Percentiles rank a stretch among this genome's conserved stretches.
Evolutionary conservation across 768 basidiomycete species (phyloP).

Genomic region (Termitomyces sp.): DNA sequence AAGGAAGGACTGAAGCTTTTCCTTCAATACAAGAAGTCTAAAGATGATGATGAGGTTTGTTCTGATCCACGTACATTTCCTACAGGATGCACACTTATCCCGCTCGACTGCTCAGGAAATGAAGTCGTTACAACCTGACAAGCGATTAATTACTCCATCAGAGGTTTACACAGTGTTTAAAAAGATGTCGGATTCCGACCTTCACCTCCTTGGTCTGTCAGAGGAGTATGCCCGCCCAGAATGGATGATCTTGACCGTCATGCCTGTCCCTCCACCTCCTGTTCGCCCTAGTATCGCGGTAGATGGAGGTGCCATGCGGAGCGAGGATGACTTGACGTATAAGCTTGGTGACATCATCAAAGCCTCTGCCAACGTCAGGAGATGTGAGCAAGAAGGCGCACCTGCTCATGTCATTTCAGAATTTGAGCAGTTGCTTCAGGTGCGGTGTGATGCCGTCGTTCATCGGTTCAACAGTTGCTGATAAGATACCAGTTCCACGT

Average conservation of each 20-base stretch:
- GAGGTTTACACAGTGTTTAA: conserved; percentile 94
- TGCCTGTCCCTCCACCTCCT: conserved; percentile 96
- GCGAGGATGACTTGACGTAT: conserved; percentile 98
- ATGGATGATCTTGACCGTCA: conserved; percentile 99
- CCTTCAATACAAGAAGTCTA: conserved; percentile 90
- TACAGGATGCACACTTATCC: conserved; percentile 2
- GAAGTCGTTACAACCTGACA: conserved; percentile 78
- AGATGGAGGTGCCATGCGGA: conserved; percentile 93
- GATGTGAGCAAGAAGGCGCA: conserved; percentile 94
- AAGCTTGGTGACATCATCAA: conserved; percentile 97
- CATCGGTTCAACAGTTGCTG: neutral
- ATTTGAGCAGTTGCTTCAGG: conserved; percentile 94
- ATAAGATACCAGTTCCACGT: conserved; percentile 77
- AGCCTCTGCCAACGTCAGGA: conserved; percentile 84
- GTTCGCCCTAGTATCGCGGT: conserved; percentile 98
- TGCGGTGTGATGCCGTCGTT: conserved; percentile 18
- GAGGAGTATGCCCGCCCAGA: conserved; percentile 96
- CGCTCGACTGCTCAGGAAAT: conserved; percentile 47
- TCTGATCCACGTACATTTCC: conserved; percentile 1
- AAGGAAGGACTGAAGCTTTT: conserved; percentile 96
- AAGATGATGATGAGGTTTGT: conserved; percentile 91
- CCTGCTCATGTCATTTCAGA: conserved; percentile 94
- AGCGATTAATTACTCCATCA: conserved; percentile 73
- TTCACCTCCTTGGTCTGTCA: conserved; percentile 85
- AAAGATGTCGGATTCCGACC: conserved; percentile 89